Percentiles rank a stretch among this genome's conserved stretches.
These are phyloP conservation scores for Paramecium sonneborni DNA, from an alignment of 73 alveolate species.

Conservation along the genomic window DNA sequence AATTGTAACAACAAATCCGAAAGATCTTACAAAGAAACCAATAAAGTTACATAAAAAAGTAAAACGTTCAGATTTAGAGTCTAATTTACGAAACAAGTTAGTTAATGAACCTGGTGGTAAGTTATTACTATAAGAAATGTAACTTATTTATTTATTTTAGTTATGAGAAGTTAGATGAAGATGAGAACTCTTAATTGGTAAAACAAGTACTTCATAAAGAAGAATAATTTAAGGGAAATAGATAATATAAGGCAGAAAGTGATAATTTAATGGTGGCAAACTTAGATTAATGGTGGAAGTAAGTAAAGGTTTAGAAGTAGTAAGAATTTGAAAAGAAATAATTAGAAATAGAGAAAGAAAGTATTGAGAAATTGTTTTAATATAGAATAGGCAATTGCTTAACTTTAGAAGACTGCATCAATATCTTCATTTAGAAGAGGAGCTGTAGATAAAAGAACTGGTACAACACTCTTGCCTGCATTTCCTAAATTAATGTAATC, in stretches of 20 bases:
- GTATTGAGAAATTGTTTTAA: background rate
- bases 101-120: slow-evolving; percentile 30
- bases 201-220: background rate
- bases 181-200: background rate
- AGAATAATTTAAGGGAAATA: slow-evolving; percentile 23
- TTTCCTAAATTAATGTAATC: background rate
- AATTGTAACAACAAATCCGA: background rate
- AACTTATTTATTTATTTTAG: background rate
- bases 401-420: background rate
- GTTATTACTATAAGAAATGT: slow-evolving; percentile 48
- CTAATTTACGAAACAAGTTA: background rate
- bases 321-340: background rate
- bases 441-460: background rate
- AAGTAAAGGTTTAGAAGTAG: background rate
- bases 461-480: background rate
- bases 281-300: slow-evolving; percentile 30
- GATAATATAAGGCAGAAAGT: slow-evolving; percentile 20
- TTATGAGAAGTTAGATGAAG: slow-evolving; percentile 44
- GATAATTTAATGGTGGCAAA: slow-evolving; percentile 15
- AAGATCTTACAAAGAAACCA: slow-evolving; percentile 27
- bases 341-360: slow-evolving; percentile 23
- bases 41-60: slow-evolving; percentile 33
- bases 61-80: slow-evolving; percentile 26
- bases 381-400: background rate
- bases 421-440: slow-evolving; percentile 18